Evolutionary conservation across 1,284 basidiomycete species (phyloP), one percentile per base, ranked within the genome.

Genomic region (Grifola frondosa): DNA sequence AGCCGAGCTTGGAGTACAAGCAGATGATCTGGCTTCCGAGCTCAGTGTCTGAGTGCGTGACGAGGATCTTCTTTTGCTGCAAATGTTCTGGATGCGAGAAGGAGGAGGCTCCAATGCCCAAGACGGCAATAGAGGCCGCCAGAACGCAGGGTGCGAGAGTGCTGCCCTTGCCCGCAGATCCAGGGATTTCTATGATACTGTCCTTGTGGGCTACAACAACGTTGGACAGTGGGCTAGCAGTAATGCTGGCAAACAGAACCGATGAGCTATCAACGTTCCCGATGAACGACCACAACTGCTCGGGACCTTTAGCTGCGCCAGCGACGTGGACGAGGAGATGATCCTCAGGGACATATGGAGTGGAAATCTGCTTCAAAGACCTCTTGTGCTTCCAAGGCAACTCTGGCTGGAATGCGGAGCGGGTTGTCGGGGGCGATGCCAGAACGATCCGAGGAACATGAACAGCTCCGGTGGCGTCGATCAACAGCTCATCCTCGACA

Each of bases 71-170:
- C 24, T 25, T 24, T 8, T 37, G 21, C 3, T 20, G 19, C n/a
- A 56, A 42, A 19, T 48, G 50, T 17, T 33, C 37, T 11, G 49
- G 54, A 10, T 48, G 23, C 1, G 44, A 20, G 33, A 51, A 49
- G 12, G 47, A 28, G 3, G 32, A 15, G 4, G 32, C 19, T 2
- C 46, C 46, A 21, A 52, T 19, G 13, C 45, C 42, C 5, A 50
- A 31, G 7, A 42, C 41, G 15, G 49, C 46, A 6, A 48, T 25
- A 15, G 17, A 22, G 2, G 40, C 28, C 2, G 46, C 26, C 8
- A 48, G 26, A 3, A 40, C 20, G n/a, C 35, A 19, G 3, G 46
- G 22, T 11, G 30, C 24, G 10, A 23, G 8, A 7, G 15, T 9
- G 12, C n/a, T 21, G 12, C 29, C 9, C n/a, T 17, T 15, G 17